Base-by-base conservation (phyloP, 768 basidiomycete species). In the Agaricus subrufescens region DNA sequence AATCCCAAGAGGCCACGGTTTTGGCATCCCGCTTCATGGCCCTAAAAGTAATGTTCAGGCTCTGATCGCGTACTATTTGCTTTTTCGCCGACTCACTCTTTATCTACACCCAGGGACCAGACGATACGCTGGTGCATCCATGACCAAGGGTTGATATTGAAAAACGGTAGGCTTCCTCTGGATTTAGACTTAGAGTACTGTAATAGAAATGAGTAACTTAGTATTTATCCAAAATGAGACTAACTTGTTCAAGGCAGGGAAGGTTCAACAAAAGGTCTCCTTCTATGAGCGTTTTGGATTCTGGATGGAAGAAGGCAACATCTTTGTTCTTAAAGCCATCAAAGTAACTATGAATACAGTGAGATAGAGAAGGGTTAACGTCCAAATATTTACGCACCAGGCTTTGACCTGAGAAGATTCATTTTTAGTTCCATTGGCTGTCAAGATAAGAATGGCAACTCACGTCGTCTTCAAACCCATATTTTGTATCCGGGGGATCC, bases 261-360 rank as follows among this genome's bases (percentile, higher is more conserved):
- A 95, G 73, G 71, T 94, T 94, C 73, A 92, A 82, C 2, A 95
- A 67, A 44, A 95, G 73, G 67, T 97, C 94, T 2, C 90, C 94
- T 67, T 87, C 76, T 46, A 95, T 79, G 45, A 95, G 72, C 0
- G 86, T 82, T 66, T 84, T 88, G 12, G 85, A 87, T 0, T 80
- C 73, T 11, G 73, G 69, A 64, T 96, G 93, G 57, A 87, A 80
- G 70, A 91, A 93, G 0, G 91, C 89, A 12, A 94, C 82, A 52
- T 95, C 93, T 65, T 89, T 87, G 65, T 90, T 91, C 58, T 71
- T 73, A 63, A 83, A 80, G 1, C 86, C 86, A 9, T 84, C 74
- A 65, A 90, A 89, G 63, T 87, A 89, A 61, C 85, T 86, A 56
- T 11, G 47, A 5, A 26, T 4, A 19, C 15, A n/a, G 15, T 60